Conservation (phyloP, 345 rosid genomes). For the Eucalyptus fibrosa region DNA sequence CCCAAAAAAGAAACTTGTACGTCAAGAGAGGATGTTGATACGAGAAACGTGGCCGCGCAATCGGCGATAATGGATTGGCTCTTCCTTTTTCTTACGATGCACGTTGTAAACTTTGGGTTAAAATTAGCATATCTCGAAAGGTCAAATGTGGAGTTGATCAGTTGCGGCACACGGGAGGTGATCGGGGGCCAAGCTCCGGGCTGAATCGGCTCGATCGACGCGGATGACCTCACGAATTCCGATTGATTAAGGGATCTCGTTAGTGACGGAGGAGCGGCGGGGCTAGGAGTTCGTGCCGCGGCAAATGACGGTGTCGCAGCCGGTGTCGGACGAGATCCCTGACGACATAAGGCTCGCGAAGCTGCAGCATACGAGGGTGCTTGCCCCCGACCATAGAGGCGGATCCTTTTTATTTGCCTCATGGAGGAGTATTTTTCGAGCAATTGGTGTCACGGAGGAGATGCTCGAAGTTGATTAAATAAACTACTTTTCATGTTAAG, state of each 20-base stretch:
- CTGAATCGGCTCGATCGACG: too few species aligned
- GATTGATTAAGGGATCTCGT: too few species aligned
- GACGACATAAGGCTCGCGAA: accelerated
- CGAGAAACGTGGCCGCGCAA: not conserved
- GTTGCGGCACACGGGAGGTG: accelerated
- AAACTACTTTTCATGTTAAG: accelerated
- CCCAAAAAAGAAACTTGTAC: too few species aligned
- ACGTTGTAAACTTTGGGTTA: not conserved
- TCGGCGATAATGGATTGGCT: not conserved
- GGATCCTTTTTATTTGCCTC: not conserved
- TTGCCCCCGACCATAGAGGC: not conserved
- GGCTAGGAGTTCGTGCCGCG: accelerated
- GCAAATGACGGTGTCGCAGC: too few species aligned
- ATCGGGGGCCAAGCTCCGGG: too few species aligned
- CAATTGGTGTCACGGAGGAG: not conserved
- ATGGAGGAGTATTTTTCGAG: not conserved
- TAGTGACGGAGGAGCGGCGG: too few species aligned
- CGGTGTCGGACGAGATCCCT: too few species aligned
- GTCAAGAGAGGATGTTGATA: not conserved
- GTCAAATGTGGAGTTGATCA: not conserved
- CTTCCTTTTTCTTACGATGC: not conserved
- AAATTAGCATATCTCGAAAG: not conserved
- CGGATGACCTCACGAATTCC: too few species aligned
- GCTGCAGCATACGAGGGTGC: not conserved
- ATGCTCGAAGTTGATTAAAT: not conserved